phyloP scores from a whole-genome alignment of 306 rosid genomes.

The Echinosophora koreensis region DNA sequence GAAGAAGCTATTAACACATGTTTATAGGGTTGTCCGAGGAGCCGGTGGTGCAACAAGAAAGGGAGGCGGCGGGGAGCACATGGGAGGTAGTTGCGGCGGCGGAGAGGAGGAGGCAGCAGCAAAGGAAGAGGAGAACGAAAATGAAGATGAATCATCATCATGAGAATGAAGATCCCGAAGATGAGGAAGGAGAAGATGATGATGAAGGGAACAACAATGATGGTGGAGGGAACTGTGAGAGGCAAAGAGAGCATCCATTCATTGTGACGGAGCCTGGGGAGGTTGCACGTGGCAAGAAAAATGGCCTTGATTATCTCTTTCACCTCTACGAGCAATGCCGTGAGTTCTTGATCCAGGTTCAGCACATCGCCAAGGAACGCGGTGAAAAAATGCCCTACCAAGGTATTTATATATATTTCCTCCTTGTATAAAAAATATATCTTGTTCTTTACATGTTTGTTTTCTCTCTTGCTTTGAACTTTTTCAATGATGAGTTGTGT shows the following conservation, averaged over 20 bases:
- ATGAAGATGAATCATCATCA: constrained; percentile 30
- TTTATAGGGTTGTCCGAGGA: constrained; percentile 87
- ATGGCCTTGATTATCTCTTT: constrained; percentile 93
- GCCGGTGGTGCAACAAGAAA: constrained; percentile 85
- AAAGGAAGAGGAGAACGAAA: constrained; percentile 45
- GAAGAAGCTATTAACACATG: neutral
- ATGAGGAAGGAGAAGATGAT: constrained; percentile 50
- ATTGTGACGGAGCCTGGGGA: constrained; percentile 98
- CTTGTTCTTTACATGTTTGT: neutral
- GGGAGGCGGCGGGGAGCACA: constrained; percentile 68
- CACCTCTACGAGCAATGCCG: constrained; percentile 96
- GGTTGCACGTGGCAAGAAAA: constrained; percentile 98
- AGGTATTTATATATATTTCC: too few species aligned
- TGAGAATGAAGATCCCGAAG: constrained; percentile 46
- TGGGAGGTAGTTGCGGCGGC: constrained; percentile 58
- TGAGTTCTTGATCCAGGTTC: constrained; percentile 87
- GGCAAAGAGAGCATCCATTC: constrained; percentile 94
- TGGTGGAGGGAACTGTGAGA: constrained; percentile 51
- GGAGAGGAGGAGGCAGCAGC: constrained; percentile 61
- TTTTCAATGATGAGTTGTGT: constrained; percentile 11
- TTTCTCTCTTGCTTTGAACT: neutral
- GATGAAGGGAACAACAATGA: constrained; percentile 35
- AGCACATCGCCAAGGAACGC: constrained; percentile 83
- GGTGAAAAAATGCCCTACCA: constrained; percentile 98
- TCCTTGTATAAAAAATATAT: too few species aligned